phyloP scores from a whole-genome alignment of 257 asterid genomes.

The Gardenia jasminoides region DNA sequence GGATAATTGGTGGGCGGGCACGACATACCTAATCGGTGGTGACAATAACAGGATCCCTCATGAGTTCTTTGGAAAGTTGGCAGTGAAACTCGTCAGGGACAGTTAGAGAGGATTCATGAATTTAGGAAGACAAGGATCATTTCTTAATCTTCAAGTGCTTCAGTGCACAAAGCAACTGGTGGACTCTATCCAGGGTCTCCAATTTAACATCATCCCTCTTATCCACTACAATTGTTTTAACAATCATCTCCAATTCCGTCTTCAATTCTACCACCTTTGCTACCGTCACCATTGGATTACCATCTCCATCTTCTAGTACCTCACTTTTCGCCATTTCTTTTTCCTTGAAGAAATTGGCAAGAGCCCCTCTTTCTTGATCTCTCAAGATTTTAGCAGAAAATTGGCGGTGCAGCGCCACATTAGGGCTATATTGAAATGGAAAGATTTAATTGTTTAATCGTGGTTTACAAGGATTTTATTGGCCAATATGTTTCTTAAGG shows the following conservation, averaged over 20 bases:
- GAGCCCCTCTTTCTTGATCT: neutral
- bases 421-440: too few relatives aligned
- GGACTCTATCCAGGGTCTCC: conserved; percentile 71
- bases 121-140: conserved; percentile 23
- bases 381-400: neutral
- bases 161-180: conserved; percentile 39
- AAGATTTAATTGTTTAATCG: too few relatives aligned
- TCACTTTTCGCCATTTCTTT: conserved; percentile 74
- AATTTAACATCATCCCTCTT: conserved; percentile 41
- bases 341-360: neutral
- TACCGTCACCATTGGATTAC: conserved; percentile 31
- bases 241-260: conserved; percentile 63
- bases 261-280: conserved; percentile 58
- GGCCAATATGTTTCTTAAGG: too few relatives aligned
- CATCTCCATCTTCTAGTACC: conserved; percentile 36
- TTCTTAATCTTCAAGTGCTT: conserved; percentile 62
- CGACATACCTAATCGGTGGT: conserved; percentile 77
- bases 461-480: too few relatives aligned
- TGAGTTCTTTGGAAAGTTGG: conserved; percentile 75
- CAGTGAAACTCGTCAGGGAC: conserved; percentile 86
- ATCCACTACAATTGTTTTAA: conserved; percentile 53
- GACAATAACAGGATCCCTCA: conserved; percentile 89
- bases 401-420: too few relatives aligned
- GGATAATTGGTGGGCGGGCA: neutral
- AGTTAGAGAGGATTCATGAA: conserved; percentile 23